phyloP scores from a whole-genome alignment of 1,139 yeast species.

The Fermentozyma sake region DNA sequence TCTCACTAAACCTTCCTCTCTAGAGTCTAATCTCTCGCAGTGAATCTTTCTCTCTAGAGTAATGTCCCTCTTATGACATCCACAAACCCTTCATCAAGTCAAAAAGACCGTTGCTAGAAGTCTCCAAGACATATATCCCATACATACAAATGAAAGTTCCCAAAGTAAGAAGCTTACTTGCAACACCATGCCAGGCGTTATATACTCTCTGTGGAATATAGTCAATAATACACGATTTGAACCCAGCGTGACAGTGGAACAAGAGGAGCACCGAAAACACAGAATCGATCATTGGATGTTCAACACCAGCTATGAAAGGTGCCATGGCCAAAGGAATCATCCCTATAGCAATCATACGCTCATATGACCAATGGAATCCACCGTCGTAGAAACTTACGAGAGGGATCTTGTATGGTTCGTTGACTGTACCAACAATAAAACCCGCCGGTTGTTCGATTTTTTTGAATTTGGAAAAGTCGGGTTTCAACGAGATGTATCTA shows the following conservation, averaged over 20 bases:
- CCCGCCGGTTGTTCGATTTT: conserved; percentile 67
- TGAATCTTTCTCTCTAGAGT: too few species aligned
- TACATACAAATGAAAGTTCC: conserved; percentile 73
- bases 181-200: conserved; percentile 63
- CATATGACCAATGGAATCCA: conserved; percentile 86
- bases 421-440: conserved; percentile 65
- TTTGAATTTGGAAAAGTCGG: conserved; percentile 43
- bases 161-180: conserved; percentile 58
- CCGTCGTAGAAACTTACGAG: conserved; percentile 63
- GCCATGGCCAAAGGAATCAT: conserved; percentile 71
- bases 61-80: too few species aligned
- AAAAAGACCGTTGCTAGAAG: conserved; percentile 56
- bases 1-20: too few species aligned
- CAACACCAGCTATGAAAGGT: conserved; percentile 67
- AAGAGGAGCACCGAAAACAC: conserved; percentile 58
- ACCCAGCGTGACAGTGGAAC: conserved; percentile 76
- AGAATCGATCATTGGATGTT: conserved; percentile 70
- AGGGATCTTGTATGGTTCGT: conserved; percentile 74
- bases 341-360: conserved; percentile 60
- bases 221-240: conserved; percentile 82
- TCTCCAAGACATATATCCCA: conserved; percentile 81
- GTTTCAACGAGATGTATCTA: conserved; percentile 30
- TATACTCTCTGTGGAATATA: conserved; percentile 83
- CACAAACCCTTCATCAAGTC: conserved; percentile 44
- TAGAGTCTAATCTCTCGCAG: too few species aligned